Percentiles rank a stretch among this genome's conserved stretches.
These are phyloP conservation scores for Marchantia polymorpha DNA, from an alignment of 225 moss, liverwort and hornwort species.

Conservation along the genomic window DNA sequence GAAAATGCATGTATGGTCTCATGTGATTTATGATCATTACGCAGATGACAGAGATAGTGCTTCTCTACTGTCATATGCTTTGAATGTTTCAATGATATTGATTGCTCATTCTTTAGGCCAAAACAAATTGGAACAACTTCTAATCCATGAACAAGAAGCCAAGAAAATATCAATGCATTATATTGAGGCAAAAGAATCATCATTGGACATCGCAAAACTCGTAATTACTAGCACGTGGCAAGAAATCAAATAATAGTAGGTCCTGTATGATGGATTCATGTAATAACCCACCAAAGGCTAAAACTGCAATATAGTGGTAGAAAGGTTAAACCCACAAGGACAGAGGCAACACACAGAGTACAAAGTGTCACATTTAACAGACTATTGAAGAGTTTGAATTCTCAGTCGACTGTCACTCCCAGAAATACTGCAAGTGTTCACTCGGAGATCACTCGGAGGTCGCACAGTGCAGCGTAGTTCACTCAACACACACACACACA, in stretches of 20 bases:
- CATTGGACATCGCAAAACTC: slow-evolving; percentile 56
- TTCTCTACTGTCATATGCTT: slow-evolving; percentile 47
- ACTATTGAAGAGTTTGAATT: too few species aligned
- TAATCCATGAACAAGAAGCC: slow-evolving; percentile 50
- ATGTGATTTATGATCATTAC: slow-evolving; percentile 64
- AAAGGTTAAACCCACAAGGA: too few species aligned
- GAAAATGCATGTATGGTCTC: slow-evolving; percentile 52
- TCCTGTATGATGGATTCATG: slow-evolving; percentile 57
- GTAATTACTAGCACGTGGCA: slow-evolving; percentile 62
- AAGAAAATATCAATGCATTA: slow-evolving; percentile 46
- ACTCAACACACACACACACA: too few species aligned
- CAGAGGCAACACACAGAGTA: too few species aligned
- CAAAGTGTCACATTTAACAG: too few species aligned
- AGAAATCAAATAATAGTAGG: slow-evolving; percentile 61
- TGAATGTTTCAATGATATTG: slow-evolving; percentile 63
- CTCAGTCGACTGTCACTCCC: too few species aligned
- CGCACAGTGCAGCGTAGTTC: too few species aligned
- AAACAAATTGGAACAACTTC: slow-evolving; percentile 60
- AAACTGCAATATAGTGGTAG: too few species aligned
- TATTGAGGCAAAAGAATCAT: slow-evolving; percentile 56
- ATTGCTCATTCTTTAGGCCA: slow-evolving; percentile 61
- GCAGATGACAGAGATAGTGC: slow-evolving; percentile 58
- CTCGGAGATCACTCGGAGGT: too few species aligned
- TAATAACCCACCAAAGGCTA: too few species aligned
- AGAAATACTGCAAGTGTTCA: too few species aligned